Percentiles rank a stretch among this genome's conserved stretches.
Evolutionary conservation across 2,329 filamentous ascomycete species (phyloP).

Genomic region (Cladosporium sp.): DNA sequence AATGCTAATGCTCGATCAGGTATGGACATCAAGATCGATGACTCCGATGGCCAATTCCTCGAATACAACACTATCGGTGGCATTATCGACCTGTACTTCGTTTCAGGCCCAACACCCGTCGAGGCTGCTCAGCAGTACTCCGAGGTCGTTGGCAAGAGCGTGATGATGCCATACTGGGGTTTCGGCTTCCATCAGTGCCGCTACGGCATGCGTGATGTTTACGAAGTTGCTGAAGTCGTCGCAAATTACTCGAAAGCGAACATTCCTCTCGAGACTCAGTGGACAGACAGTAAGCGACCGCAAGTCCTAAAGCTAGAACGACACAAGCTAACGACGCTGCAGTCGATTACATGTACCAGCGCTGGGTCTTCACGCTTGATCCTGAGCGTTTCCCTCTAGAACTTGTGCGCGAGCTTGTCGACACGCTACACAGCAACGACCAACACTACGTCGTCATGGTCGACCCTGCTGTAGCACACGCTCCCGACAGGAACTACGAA

Average conservation of each 20-base stretch:
- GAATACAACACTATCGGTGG: conserved; percentile 80
- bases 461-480: conserved; percentile 60
- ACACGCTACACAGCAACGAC: conserved; percentile 52
- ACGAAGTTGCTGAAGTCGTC: conserved; percentile 65
- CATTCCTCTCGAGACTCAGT: conserved; percentile 57
- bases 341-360: conserved; percentile 42
- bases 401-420: conserved; percentile 61
- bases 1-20: background rate
- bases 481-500: conserved; percentile 44
- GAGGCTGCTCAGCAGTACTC: conserved; percentile 53
- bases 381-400: conserved; percentile 62
- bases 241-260: conserved; percentile 63
- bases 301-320: background rate
- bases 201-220: conserved; percentile 58
- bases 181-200: conserved; percentile 49
- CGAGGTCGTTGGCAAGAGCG: conserved; percentile 50
- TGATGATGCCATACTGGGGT: conserved; percentile 55
- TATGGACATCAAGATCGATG: conserved; percentile 76
- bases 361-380: conserved; percentile 65
- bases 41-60: conserved; percentile 65
- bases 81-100: conserved; percentile 65
- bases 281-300: conserved; percentile 50
- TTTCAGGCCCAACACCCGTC: conserved; percentile 49
- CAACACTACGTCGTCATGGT: conserved; percentile 64
- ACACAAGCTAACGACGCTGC: conserved; percentile 43